Conservation (phyloP, 768 basidiomycete species). For the Trametes gibbosa region DNA sequence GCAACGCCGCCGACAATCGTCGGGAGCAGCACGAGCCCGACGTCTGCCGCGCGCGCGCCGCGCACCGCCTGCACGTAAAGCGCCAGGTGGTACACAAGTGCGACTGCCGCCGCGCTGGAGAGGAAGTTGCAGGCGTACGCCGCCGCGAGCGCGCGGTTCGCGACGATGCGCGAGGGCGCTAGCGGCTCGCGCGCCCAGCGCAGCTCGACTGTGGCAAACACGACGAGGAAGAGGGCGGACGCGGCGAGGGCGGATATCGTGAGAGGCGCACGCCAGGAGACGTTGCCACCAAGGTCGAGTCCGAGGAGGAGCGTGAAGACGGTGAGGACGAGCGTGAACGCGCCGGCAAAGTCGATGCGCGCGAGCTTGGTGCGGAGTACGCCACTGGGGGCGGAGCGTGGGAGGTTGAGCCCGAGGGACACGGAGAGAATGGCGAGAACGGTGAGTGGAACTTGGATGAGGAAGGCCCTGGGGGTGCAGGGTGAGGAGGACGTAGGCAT, state of each 20-base stretch:
- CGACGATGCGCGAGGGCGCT: conserved; percentile 53
- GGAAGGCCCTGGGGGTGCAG: conserved; percentile 46
- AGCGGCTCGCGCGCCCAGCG: conserved; percentile 56
- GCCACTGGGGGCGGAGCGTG: conserved; percentile 34
- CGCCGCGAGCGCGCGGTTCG: conserved; percentile 47
- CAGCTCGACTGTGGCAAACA: conserved; percentile 48
- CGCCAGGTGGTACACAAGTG: conserved; percentile 51
- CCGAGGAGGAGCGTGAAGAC: conserved; percentile 57
- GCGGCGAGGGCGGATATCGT: conserved; percentile 22
- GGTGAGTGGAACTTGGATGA: conserved; percentile 57
- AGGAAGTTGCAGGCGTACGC: conserved; percentile 62
- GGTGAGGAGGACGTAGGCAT: not conserved
- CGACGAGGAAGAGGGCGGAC: conserved; percentile 13
- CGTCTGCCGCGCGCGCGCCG: conserved; percentile 44
- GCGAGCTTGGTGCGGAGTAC: conserved; percentile 51
- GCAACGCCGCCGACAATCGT: conserved; percentile 43
- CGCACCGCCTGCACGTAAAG: conserved; percentile 60
- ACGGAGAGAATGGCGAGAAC: conserved; percentile 53
- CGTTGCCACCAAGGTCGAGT: conserved; percentile 43
- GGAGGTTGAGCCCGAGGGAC: conserved; percentile 53
- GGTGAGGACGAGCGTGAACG: conserved; percentile 50
- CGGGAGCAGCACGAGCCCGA: conserved; percentile 52
- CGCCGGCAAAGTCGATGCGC: conserved; percentile 63
- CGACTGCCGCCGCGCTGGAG: conserved; percentile 42
- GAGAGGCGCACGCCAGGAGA: conserved; percentile 28